These are phyloP conservation scores for Citrus inodora DNA, from an alignment of 345 rosid species.

Conservation along the genomic window DNA sequence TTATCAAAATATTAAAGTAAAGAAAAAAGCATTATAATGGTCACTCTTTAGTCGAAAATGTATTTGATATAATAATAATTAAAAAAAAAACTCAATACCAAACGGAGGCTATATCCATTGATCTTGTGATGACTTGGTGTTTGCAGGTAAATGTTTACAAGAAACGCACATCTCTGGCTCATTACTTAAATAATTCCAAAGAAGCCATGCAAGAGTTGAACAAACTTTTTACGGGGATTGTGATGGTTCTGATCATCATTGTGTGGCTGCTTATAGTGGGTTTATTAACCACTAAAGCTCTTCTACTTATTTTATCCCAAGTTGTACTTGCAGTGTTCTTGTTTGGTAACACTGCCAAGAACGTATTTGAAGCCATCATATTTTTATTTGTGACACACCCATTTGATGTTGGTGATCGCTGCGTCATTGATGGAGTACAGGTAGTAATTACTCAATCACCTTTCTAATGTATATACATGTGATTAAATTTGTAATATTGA, in stretches of 20 bases:
- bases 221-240: background rate
- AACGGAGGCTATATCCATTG: no score
- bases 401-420: constrained; percentile 74
- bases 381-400: constrained; percentile 78
- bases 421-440: constrained; percentile 68
- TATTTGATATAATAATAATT: no score
- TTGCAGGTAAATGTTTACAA: background rate
- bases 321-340: constrained; percentile 61
- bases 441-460: constrained; percentile 23
- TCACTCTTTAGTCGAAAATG: no score
- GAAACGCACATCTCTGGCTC: background rate
- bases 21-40: no score
- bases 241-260: background rate
- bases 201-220: background rate
- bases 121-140: background rate
- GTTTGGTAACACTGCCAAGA: constrained; percentile 77
- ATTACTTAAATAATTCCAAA: no score
- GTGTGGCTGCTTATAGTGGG: background rate
- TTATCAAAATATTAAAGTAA: no score
- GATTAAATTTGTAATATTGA: background rate
- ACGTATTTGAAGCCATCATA: constrained; percentile 69
- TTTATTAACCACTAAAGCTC: background rate
- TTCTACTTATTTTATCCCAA: constrained; percentile 26
- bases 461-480: background rate
- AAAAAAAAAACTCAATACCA: no score